Conservation (phyloP, 768 basidiomycete genomes). For the Trametes villosa region DNA sequence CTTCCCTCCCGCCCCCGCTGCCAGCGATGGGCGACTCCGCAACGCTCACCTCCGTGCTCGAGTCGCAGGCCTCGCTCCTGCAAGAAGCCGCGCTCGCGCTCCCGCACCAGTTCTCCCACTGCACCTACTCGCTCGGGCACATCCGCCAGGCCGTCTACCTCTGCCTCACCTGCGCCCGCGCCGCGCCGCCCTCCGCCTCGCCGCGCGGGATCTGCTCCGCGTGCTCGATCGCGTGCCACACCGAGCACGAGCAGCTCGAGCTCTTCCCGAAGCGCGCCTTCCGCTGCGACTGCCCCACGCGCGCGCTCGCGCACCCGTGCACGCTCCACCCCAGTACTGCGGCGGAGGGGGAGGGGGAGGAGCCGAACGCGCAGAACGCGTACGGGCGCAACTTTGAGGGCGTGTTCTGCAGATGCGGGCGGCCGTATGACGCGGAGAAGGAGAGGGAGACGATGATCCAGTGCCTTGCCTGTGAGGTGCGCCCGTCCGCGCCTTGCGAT, state of each 20-base stretch:
- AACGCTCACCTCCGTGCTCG: constrained; percentile 35
- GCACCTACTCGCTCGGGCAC: constrained; percentile 44
- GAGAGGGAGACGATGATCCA: constrained; percentile 90
- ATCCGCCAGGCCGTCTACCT: constrained; percentile 80
- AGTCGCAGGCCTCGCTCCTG: constrained; percentile 38
- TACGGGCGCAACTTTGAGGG: constrained; percentile 79
- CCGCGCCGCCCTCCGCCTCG: constrained; percentile 6
- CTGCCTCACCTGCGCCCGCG: constrained; percentile 70
- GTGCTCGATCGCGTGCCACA: constrained; percentile 87
- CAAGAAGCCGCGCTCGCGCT: constrained; percentile 47
- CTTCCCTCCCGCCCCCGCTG: neutral
- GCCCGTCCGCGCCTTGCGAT: constrained; percentile 31
- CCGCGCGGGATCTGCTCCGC: constrained; percentile 78
- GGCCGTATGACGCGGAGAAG: constrained; percentile 69
- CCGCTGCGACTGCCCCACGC: constrained; percentile 85
- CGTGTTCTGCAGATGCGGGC: constrained; percentile 75
- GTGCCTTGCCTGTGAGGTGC: constrained; percentile 83
- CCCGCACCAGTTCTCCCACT: constrained; percentile 47
- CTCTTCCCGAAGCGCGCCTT: constrained; percentile 85
- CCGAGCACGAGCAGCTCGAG: constrained; percentile 84
- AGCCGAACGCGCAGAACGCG: constrained; percentile 58
- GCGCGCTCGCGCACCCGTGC: constrained; percentile 61
- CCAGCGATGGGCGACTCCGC: constrained; percentile 22
- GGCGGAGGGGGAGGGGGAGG: constrained; percentile 52
- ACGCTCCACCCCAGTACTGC: constrained; percentile 62